Percentiles rank a stretch among this genome's conserved stretches.
Evolutionary conservation across 306 rosid genomes (phyloP).

Genomic region (Cucurbita pepo): DNA sequence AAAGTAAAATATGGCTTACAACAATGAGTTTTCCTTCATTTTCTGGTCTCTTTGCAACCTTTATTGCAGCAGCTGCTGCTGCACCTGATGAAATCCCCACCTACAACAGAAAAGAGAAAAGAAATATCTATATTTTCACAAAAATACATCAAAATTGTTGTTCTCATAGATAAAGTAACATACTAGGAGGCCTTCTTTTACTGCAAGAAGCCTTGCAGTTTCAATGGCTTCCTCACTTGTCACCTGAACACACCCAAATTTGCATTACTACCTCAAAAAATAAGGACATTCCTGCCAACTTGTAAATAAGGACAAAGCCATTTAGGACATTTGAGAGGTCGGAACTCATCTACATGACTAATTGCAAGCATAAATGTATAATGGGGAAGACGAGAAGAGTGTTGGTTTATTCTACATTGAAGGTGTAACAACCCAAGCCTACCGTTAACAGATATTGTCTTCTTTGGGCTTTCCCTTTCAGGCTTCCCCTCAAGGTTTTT

Average conservation of each 20-base stretch:
- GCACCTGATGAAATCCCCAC: conserved; percentile 85
- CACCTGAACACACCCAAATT: neutral
- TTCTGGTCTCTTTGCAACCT: conserved; percentile 55
- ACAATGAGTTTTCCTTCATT: conserved; percentile 64
- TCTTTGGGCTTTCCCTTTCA: no score
- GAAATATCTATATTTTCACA: neutral
- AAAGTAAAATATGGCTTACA: conserved; percentile 24
- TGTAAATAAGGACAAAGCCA: neutral
- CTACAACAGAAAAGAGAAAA: conserved; percentile 18
- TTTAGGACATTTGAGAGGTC: neutral
- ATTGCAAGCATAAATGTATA: no score
- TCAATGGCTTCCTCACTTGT: conserved; percentile 61
- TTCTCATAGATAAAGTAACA: neutral
- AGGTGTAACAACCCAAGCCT: no score
- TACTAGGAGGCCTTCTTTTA: conserved; percentile 80
- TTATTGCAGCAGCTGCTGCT: conserved; percentile 55
- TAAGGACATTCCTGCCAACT: neutral
- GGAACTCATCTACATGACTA: neutral
- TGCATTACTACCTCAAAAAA: neutral
- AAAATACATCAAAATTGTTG: neutral
- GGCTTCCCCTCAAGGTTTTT: no score
- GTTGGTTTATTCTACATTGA: neutral
- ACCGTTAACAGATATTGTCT: no score
- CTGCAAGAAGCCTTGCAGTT: conserved; percentile 49
- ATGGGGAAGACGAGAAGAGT: neutral